phyloP scores from a whole-genome alignment of 805 yeast genomes.

The Candida odintsovae region DNA sequence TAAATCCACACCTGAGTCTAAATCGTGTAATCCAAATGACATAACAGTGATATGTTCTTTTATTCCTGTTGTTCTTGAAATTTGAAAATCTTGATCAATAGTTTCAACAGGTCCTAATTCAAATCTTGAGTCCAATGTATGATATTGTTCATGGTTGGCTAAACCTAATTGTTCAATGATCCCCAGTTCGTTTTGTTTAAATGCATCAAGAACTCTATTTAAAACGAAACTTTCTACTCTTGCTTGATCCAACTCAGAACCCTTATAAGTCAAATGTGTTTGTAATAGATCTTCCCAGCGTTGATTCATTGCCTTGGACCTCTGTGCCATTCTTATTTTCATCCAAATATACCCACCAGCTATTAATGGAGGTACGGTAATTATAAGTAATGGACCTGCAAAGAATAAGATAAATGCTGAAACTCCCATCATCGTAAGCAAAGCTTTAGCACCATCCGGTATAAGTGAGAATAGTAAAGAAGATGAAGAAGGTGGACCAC shows the following conservation, averaged over 20 bases:
- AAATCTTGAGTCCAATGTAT: slow-evolving; percentile 8
- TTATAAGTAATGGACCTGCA: slow-evolving; percentile 19
- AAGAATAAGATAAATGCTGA: slow-evolving; percentile 12
- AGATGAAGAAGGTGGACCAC: slow-evolving; percentile 11
- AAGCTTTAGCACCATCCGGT: slow-evolving; percentile 11
- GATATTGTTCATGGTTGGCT: slow-evolving; percentile 1
- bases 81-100: slow-evolving; percentile 16
- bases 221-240: slow-evolving; percentile 10
- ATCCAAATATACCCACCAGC: slow-evolving; percentile 15
- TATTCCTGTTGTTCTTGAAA: slow-evolving; percentile 7
- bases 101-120: slow-evolving; percentile 11
- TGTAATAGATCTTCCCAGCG: slow-evolving; percentile 11
- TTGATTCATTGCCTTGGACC: slow-evolving; percentile 9
- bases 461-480: slow-evolving; percentile 6
- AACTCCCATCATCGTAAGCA: slow-evolving; percentile 5
- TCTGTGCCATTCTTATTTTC: slow-evolving; percentile 6
- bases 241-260: slow-evolving; percentile 11
- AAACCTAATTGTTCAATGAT: slow-evolving; percentile 9
- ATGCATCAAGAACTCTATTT: slow-evolving; percentile 13
- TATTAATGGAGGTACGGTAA: slow-evolving; percentile 20
- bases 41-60: slow-evolving; percentile 13
- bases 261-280: slow-evolving; percentile 14
- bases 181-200: slow-evolving; percentile 14
- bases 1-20: slow-evolving; percentile 1
- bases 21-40: slow-evolving; percentile 16